Evolutionary conservation across 768 basidiomycete genomes (phyloP).

Genomic region (Serendipita vermifera): DNA sequence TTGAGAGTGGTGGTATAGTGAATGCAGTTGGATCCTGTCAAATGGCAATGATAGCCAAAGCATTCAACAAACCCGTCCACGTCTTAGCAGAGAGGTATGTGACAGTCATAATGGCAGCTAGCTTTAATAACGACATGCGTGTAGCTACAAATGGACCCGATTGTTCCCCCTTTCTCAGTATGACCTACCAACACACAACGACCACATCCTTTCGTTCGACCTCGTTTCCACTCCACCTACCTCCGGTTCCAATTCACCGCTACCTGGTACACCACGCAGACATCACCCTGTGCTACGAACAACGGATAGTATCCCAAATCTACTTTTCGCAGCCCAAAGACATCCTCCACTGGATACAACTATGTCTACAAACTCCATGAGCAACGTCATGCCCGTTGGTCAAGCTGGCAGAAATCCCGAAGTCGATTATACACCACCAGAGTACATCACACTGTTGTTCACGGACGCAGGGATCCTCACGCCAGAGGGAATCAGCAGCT

Average conservation of each 20-base stretch:
- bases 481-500: constrained; percentile 87
- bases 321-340: no score
- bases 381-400: constrained; percentile 52
- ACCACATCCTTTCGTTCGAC: constrained; percentile 55
- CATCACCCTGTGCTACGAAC: constrained; percentile 16
- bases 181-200: constrained; percentile 72
- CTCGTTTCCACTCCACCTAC: constrained; percentile 22
- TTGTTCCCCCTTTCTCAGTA: constrained; percentile 87
- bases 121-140: constrained; percentile 11
- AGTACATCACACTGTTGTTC: constrained; percentile 86
- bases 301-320: constrained; percentile 8
- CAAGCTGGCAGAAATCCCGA: constrained; percentile 74
- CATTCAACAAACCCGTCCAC: constrained; percentile 91
- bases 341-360: no score
- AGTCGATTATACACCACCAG: constrained; percentile 88
- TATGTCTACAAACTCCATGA: constrained; percentile 13
- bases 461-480: constrained; percentile 89
- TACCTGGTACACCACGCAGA: constrained; percentile 9
- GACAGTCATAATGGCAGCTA: background rate
- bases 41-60: constrained; percentile 91
- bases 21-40: constrained; percentile 93
- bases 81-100: constrained; percentile 78
- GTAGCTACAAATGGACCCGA: constrained; percentile 92
- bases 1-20: constrained; percentile 86
- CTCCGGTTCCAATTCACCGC: constrained; percentile 7